Conservation (phyloP, 78 protist species). For the Protostelium mycophagum region DNA sequence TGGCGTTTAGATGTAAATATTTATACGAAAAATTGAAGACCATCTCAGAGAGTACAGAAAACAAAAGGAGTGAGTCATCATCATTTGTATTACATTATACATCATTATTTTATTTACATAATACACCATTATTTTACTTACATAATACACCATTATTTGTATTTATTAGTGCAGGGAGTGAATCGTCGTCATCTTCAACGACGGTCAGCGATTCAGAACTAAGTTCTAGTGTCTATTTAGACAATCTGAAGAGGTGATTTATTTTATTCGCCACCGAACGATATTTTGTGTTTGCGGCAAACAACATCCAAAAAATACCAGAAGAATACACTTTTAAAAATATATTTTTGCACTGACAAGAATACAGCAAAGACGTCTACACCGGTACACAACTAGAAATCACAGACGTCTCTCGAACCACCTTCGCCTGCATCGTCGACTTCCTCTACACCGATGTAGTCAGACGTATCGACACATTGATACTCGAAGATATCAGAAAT, state of each 20-base stretch:
- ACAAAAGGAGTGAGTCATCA: background rate
- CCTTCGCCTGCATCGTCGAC: background rate
- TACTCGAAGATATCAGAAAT: background rate
- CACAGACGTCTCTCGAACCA: background rate
- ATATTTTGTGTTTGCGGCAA: background rate
- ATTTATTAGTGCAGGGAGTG: too few species aligned
- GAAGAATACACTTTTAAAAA: too few species aligned
- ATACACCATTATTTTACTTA: too few species aligned
- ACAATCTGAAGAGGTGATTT: too few species aligned
- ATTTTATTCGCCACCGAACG: background rate
- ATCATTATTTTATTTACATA: too few species aligned
- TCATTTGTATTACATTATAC: too few species aligned
- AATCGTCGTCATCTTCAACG: too few species aligned
- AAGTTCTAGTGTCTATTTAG: too few species aligned
- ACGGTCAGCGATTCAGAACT: too few species aligned
- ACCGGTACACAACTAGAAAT: background rate
- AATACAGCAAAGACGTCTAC: background rate
- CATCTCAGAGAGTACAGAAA: background rate
- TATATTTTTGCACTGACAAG: too few species aligned
- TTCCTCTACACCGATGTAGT: background rate
- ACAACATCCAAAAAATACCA: background rate
- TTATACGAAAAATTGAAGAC: background rate
- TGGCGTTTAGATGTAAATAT: background rate
- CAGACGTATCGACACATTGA: background rate
- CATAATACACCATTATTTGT: too few species aligned